Conservation (phyloP, 805 yeast species). For the Starmerella potacharoeniae region DNA sequence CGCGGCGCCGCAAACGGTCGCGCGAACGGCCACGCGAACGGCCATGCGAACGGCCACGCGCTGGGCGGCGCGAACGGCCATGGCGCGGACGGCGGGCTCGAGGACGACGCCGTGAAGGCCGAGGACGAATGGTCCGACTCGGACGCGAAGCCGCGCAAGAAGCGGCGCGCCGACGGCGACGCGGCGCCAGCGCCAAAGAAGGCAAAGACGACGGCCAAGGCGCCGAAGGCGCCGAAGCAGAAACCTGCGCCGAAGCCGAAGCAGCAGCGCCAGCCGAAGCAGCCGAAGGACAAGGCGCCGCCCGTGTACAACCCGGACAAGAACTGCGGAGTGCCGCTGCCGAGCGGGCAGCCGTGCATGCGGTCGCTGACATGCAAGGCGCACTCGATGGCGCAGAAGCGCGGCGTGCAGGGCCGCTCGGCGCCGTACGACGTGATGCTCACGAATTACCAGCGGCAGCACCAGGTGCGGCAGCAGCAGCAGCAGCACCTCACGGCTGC, state of each 20-base stretch:
- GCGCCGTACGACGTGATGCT: slow-evolving; percentile 82
- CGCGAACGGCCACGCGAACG: background rate
- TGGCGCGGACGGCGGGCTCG: background rate
- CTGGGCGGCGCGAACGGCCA: background rate
- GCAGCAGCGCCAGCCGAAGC: slow-evolving; percentile 11
- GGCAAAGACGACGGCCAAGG: slow-evolving; percentile 9
- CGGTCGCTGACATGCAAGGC: slow-evolving; percentile 93
- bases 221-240: slow-evolving; percentile 9
- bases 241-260: slow-evolving; percentile 5
- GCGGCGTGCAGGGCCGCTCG: slow-evolving; percentile 88
- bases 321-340: slow-evolving; percentile 92
- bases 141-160: background rate
- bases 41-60: background rate
- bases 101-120: too few relatives aligned
- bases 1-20: background rate
- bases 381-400: slow-evolving; percentile 96
- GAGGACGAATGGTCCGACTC: background rate
- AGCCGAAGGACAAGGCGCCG: slow-evolving; percentile 56
- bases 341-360: slow-evolving; percentile 93
- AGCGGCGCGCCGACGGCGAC: background rate
- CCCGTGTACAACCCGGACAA: slow-evolving; percentile 25
- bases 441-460: slow-evolving; percentile 81
- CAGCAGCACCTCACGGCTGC: slow-evolving; percentile 17
- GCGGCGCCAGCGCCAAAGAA: slow-evolving; percentile 1
- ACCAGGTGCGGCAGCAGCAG: slow-evolving; percentile 56